Percentiles rank a stretch among this genome's conserved stretches.
These are phyloP conservation scores for Ehretia macrophylla DNA, from an alignment of 257 asterid genomes.

Conservation along the genomic window DNA sequence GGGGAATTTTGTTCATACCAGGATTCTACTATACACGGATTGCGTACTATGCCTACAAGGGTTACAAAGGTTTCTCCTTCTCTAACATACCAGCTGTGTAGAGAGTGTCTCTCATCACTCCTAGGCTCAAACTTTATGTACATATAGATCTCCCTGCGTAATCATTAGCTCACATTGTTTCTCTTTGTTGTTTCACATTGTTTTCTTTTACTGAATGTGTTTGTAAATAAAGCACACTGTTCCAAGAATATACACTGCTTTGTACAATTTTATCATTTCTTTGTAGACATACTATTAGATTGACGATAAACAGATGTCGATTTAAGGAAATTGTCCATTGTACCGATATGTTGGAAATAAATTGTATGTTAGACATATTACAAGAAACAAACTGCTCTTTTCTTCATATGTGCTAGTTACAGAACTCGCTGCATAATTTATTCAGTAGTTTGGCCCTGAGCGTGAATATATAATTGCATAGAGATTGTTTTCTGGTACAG, in stretches of 20 bases:
- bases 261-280: neutral
- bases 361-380: too few relatives aligned
- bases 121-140: slow-evolving; percentile 44
- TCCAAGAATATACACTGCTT: neutral
- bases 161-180: neutral
- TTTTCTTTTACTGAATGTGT: neutral
- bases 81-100: slow-evolving; percentile 86
- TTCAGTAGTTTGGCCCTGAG: too few relatives aligned
- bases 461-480: too few relatives aligned
- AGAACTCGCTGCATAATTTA: neutral
- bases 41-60: slow-evolving; percentile 95
- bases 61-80: slow-evolving; percentile 90
- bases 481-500: too few relatives aligned
- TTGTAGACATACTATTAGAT: neutral
- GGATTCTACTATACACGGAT: slow-evolving; percentile 92
- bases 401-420: neutral
- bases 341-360: neutral
- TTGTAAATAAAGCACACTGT: neutral
- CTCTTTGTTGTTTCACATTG: neutral
- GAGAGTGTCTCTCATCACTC: slow-evolving; percentile 11
- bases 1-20: slow-evolving; percentile 82
- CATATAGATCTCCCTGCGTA: slow-evolving; percentile 23
- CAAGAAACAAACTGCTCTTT: too few relatives aligned
- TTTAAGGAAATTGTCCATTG: too few relatives aligned
- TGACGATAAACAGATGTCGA: neutral